Base-by-base conservation (phyloP, 441 rosid species). In the Croton laevigatus region DNA sequence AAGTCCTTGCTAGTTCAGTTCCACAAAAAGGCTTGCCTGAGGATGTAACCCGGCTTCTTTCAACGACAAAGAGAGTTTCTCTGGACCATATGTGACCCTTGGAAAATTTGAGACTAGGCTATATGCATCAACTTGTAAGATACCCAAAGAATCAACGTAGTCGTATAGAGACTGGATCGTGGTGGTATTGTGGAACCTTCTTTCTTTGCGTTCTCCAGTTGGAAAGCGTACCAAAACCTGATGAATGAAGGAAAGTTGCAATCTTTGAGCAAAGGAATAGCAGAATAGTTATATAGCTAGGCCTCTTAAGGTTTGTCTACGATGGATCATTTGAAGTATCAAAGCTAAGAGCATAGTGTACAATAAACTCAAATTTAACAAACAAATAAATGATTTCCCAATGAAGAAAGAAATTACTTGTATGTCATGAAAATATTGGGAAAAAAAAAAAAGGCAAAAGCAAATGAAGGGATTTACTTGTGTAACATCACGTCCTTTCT, bases 21-120 rank as follows among this genome's bases (percentile, higher is more conserved):
- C 98, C 77, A 95, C 93, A 68, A 93, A 95, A 76, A 95, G 97
- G 82, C 98, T 89, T 69, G 95, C 98, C 81, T 93, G 98, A 75
- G 99, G 99, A 87, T 95, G 92, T 82, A 95, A 83, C 60, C 98
- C 98, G 16, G 95, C 89, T 46, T 93, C 98, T 77, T 93, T 88
- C 66, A 95, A 74, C 45, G 92, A 77, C 81, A 85, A 46, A 0
- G 83, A 72, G 54, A 79, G 79, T 84, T 88, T 91, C 40, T 87
- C 98, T 32, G 82, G 51, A 48, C 94, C 96, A 22, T 88, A 88
- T 10, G 85, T 84, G 27, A 81, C 82, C 37, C 99, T 83, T 1
- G 99, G 99, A 61, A 93, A 93, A 86, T 91, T 93, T 20, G 98
- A 89, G 22, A 95, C 89, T 46, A 95, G 89, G 75, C 82, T 91